A percentile compares a stretch with the other conserved stretches of the same genome.
phyloP scores from a whole-genome alignment of 2,329 filamentous ascomycete genomes.

The Plectosphaerella sp. region DNA sequence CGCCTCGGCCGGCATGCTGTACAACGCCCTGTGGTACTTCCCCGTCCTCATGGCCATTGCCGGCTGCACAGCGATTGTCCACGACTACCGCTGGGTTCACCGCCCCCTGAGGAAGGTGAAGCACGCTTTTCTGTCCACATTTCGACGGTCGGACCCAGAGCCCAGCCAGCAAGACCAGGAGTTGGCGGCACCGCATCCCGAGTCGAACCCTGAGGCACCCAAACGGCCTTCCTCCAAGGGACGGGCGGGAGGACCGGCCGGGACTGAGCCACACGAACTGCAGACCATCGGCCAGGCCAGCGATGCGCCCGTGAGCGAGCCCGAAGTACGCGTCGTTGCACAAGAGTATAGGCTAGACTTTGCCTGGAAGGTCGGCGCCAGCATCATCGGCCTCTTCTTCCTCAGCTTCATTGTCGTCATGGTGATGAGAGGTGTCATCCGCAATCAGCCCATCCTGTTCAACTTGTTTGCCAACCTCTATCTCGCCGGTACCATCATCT shows the following conservation, averaged over 20 bases:
- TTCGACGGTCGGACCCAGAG: too few relatives aligned
- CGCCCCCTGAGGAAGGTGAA: conserved; percentile 17
- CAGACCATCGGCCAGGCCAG: too few relatives aligned
- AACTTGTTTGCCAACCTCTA: conserved; percentile 69
- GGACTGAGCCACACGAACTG: too few relatives aligned
- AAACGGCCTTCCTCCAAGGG: too few relatives aligned
- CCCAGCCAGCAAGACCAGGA: too few relatives aligned
- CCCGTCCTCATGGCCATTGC: conserved; percentile 56
- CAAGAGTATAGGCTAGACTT: conserved; percentile 21
- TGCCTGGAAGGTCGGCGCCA: conserved; percentile 30
- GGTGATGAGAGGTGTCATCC: conserved; percentile 34
- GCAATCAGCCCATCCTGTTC: conserved; percentile 39
- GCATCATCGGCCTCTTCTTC: conserved; percentile 39
- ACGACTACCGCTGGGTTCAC: conserved; percentile 52
- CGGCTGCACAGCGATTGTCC: conserved; percentile 47
- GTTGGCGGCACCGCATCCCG: too few relatives aligned
- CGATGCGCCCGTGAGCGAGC: too few relatives aligned
- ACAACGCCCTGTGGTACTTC: conserved; percentile 73
- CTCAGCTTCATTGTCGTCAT: conserved; percentile 49
- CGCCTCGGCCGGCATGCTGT: conserved; percentile 61
- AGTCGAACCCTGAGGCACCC: too few relatives aligned
- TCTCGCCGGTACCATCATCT: conserved; percentile 66
- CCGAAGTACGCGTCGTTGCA: conserved; percentile 17
- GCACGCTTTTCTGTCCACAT: too few relatives aligned
- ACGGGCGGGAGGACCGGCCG: too few relatives aligned